Percentiles rank a stretch among this genome's conserved stretches.
Conservation (phyloP, 805 yeast genomes). For the Metschnikowia corniflorae region DNA sequence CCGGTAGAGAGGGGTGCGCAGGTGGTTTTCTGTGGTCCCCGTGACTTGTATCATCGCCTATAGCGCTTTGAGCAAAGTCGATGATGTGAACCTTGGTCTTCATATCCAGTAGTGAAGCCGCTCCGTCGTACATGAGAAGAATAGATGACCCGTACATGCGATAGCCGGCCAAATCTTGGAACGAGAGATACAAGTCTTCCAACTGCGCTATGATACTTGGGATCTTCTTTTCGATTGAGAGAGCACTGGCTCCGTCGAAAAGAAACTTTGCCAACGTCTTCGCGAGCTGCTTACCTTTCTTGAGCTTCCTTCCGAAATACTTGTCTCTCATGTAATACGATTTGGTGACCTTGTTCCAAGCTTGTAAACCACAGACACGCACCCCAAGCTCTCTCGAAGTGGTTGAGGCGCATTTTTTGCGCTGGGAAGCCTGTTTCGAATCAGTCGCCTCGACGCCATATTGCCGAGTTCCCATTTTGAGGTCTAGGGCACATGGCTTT, state of each 20-base stretch:
- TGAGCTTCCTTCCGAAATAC: conserved; percentile 82
- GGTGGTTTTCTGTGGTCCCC: conserved; percentile 61
- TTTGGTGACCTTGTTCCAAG: conserved; percentile 14
- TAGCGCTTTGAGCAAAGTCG: conserved; percentile 93
- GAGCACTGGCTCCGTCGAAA: conserved; percentile 63
- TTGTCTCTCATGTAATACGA: conserved; percentile 73
- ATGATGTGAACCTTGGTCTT: conserved; percentile 62
- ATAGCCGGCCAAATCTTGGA: conserved; percentile 62
- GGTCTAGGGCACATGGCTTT: conserved; percentile 87
- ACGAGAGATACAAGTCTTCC: conserved; percentile 52
- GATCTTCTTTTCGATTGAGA: conserved; percentile 62
- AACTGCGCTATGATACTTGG: conserved; percentile 63
- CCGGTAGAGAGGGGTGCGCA: conserved; percentile 56
- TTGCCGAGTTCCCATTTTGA: conserved; percentile 98
- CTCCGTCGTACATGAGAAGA: conserved; percentile 85
- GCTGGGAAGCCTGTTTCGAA: conserved; percentile 73
- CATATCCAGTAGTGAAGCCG: conserved; percentile 12
- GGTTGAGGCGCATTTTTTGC: conserved; percentile 74
- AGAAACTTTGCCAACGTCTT: conserved; percentile 69
- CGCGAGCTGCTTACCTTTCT: conserved; percentile 73
- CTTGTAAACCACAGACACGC: conserved; percentile 90
- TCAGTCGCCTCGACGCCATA: conserved; percentile 89
- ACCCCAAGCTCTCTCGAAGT: conserved; percentile 84
- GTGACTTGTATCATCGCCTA: conserved; percentile 43
- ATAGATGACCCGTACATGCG: conserved; percentile 90